Conservation (phyloP, 208 protist species). For the Trypanosomatidae sp. region DNA sequence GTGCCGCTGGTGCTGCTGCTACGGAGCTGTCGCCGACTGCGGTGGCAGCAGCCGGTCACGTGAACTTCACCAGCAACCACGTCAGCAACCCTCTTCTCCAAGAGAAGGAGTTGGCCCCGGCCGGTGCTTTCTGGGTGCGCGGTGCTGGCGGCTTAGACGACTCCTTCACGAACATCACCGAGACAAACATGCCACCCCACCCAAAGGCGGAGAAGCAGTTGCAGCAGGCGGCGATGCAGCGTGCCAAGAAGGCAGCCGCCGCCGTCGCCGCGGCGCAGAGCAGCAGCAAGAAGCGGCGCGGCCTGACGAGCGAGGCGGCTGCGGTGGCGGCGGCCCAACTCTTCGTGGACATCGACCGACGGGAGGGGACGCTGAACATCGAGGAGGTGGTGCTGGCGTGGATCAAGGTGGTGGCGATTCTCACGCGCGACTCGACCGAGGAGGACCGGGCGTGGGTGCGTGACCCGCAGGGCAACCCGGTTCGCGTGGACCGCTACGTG, state of each 20-base stretch:
- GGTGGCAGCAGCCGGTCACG: conserved; percentile 2
- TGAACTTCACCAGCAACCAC: conserved; percentile 43
- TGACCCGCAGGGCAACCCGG: conserved; percentile 34
- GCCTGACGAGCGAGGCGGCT: too few relatives aligned
- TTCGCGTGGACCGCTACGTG: conserved; percentile 69
- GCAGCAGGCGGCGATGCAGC: conserved; percentile 37
- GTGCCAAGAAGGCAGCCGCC: conserved; percentile 31
- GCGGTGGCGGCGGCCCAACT: too few relatives aligned
- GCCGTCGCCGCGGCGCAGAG: too few relatives aligned
- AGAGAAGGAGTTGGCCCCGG: conserved; percentile 29
- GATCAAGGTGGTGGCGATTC: conserved; percentile 53
- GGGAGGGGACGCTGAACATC: conserved; percentile 60
- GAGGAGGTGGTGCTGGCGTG: conserved; percentile 79
- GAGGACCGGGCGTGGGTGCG: conserved; percentile 60
- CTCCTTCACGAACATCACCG: conserved; percentile 32
- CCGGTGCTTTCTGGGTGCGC: conserved; percentile 65
- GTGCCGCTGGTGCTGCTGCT: not conserved
- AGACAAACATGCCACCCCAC: conserved; percentile 28
- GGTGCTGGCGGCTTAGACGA: conserved; percentile 47
- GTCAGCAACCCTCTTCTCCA: conserved; percentile 37
- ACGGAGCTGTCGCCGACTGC: too few relatives aligned
- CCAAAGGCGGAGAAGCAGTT: conserved; percentile 50
- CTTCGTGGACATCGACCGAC: conserved; percentile 32
- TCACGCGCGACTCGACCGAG: conserved; percentile 52
- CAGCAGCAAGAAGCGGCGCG: too few relatives aligned